Evolutionary conservation across 2,329 filamentous ascomycete species (phyloP), one percentile per base, ranked within the genome.

Genomic region (Xylariaceae sp.): DNA sequence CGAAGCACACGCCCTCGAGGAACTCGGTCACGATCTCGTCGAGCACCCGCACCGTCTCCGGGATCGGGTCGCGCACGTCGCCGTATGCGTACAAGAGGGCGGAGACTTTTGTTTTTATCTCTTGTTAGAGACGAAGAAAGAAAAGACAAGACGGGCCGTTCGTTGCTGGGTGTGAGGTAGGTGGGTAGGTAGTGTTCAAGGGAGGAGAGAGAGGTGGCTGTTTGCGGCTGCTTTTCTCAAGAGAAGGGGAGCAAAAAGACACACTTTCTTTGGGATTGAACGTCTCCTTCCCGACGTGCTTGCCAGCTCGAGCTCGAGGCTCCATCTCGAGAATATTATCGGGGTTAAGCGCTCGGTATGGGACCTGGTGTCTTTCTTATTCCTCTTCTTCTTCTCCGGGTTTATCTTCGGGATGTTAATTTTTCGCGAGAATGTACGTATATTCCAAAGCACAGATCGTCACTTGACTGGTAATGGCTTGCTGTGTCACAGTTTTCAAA

Each of bases 21-120:
- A 94, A 96, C 69, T 97, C 92, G 47, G 89, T 95, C 45, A 95
- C 79, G 53, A 97, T 90, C 67, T 96, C 89, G 70, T 97, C 92
- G 35, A 97, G 81, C 36, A 90, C 78, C 46, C 85, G 81, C 44
- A 95, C 75, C 8, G 89, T 96, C 59, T 88, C 80, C 13, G 85
- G 81, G 17, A 97, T 81, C 1, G 88, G 86, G 39, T 83, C 73
- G 42, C 76, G 71, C 40, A 83, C 78, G 64, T 94, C 88, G 60
- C 88, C 88, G 59, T 86, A 85, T 43, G 83, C 85, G 62, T 81
- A 85, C 59, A 92, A 81, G 43, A 90, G 77, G 52, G 81, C 75
- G 50, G 78, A 73, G 36, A 89, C 85, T 86, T n/a, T n/a, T n/a
- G n/a, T n/a, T 33, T n/a, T 19, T 14, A 15, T 21, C 16, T 27